phyloP scores from a whole-genome alignment of 306 rosid genomes.

The Fagus sylvatica region DNA sequence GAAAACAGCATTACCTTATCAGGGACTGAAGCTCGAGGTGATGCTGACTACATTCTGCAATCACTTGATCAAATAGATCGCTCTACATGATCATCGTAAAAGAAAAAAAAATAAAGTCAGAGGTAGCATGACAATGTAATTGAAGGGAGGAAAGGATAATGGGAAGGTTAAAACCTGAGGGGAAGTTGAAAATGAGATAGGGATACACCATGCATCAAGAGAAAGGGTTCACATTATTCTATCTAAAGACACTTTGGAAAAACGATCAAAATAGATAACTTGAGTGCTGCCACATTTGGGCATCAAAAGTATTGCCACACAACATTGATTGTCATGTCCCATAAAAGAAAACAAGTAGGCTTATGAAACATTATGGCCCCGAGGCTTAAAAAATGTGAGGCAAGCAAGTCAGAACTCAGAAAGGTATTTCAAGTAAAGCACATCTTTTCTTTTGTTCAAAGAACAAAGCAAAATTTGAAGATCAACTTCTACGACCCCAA shows the following conservation, averaged over 20 bases:
- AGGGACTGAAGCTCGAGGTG: constrained; percentile 47
- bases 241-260: not conserved
- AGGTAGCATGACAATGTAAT: not conserved
- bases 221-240: not conserved
- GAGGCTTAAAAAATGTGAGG: not conserved
- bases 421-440: not conserved
- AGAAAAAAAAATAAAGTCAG: constrained; percentile 4
- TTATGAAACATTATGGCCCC: not conserved
- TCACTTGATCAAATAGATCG: constrained; percentile 46
- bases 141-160: not conserved
- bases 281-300: not conserved
- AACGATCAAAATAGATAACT: not conserved
- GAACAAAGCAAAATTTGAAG: not conserved
- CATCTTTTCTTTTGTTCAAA: not conserved
- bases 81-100: constrained; percentile 33
- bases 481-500: not conserved
- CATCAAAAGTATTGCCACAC: not conserved
- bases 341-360: not conserved
- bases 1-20: constrained; percentile 38
- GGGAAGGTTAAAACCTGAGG: not conserved
- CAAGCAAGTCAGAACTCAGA: not conserved
- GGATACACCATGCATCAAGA: not conserved
- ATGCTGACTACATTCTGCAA: constrained; percentile 53
- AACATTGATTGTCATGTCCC: constrained; percentile 7
- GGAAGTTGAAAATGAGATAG: not conserved